phyloP scores from a whole-genome alignment of 208 protist genomes.

The Plasmodiophora brassicae region DNA sequence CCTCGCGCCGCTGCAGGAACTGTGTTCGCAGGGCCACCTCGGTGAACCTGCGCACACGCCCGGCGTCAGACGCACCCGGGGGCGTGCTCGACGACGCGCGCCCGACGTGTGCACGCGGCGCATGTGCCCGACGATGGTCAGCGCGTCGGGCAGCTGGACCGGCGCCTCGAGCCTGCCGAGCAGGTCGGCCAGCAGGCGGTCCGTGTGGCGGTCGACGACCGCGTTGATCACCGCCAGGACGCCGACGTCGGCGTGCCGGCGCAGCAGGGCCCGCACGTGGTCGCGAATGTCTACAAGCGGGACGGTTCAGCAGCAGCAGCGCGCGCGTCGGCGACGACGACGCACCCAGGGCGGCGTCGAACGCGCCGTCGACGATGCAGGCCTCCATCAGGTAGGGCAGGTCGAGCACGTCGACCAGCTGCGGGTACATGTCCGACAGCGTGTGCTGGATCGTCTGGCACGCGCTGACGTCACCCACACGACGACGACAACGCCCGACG shows the following conservation, averaged over 20 bases:
- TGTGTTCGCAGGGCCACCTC: neutral
- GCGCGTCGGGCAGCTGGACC: neutral
- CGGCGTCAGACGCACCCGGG: too few relatives aligned
- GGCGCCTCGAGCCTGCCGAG: neutral
- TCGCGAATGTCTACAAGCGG: neutral
- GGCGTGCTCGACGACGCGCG: too few relatives aligned
- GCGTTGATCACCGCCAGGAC: neutral
- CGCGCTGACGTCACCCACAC: neutral
- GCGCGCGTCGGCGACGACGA: neutral
- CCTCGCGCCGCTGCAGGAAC: neutral
- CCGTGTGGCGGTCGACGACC: neutral
- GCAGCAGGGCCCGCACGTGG: neutral
- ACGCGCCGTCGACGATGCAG: neutral
- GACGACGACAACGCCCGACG: neutral
- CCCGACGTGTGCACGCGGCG: too few relatives aligned
- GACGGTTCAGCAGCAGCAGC: neutral
- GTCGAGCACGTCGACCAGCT: neutral
- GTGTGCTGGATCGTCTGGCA: neutral
- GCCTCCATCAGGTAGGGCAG: slow-evolving; percentile 3
- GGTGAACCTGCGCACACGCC: neutral
- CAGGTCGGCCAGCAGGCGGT: neutral
- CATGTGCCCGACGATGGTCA: neutral
- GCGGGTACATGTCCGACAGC: neutral
- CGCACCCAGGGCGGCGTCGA: neutral
- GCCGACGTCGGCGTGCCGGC: neutral